Conservation (phyloP, 1,284 basidiomycete genomes). For the Pseudozyma sp. region DNA sequence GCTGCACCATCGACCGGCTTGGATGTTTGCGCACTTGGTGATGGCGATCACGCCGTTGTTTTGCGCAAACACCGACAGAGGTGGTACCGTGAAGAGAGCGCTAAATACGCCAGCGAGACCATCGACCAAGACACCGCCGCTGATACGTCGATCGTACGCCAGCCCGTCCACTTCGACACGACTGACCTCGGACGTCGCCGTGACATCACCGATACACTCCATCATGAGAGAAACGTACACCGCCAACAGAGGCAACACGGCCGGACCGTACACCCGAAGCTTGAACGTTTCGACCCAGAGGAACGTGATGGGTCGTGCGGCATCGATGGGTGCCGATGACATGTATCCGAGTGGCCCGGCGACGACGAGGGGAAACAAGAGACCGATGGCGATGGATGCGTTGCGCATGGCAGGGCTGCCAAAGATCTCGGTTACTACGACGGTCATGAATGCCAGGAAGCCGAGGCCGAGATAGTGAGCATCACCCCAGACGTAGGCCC, state of each 20-base stretch:
- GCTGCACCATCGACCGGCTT: constrained; percentile 57
- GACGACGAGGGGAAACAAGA: constrained; percentile 59
- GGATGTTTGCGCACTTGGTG: constrained; percentile 63
- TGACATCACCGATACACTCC: constrained; percentile 88
- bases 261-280: constrained; percentile 81
- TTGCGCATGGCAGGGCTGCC: constrained; percentile 82
- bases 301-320: constrained; percentile 53
- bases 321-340: constrained; percentile 37
- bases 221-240: constrained; percentile 77
- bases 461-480: constrained; percentile 86
- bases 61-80: constrained; percentile 82
- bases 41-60: constrained; percentile 75
- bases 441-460: constrained; percentile 82
- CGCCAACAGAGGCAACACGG: constrained; percentile 83
- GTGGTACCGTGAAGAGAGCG: constrained; percentile 82
- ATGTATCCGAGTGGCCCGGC: constrained; percentile 60
- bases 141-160: constrained; percentile 80
- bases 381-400: constrained; percentile 69
- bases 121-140: constrained; percentile 82
- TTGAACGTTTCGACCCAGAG: constrained; percentile 81
- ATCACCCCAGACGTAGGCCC: constrained; percentile 76
- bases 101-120: constrained; percentile 77
- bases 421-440: constrained; percentile 79
- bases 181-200: constrained; percentile 84
- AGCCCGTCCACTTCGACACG: constrained; percentile 71